Evolutionary conservation across 2,329 filamentous ascomycete species (phyloP).

Genomic region (Pseudogymnoascus sp.): DNA sequence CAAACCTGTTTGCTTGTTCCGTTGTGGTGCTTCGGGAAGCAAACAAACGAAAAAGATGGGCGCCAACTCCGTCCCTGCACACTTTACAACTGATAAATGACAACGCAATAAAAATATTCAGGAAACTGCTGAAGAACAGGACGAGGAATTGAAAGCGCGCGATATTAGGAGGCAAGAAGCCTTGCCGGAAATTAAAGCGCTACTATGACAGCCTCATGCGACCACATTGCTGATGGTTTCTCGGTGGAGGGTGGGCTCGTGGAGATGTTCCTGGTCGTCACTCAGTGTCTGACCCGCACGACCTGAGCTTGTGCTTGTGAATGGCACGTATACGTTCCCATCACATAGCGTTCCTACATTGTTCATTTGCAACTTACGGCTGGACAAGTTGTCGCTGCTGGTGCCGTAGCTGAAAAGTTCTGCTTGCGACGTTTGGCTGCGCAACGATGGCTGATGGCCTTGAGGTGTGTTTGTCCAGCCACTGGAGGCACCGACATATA

Average conservation of each 20-base stretch:
- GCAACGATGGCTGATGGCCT: background rate
- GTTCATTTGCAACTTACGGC: background rate
- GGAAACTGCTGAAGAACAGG: background rate
- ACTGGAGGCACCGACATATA: background rate
- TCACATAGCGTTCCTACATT: background rate
- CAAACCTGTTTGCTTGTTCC: slow-evolving; percentile 7
- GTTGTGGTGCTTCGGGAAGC: background rate
- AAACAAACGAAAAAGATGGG: background rate
- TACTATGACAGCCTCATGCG: background rate
- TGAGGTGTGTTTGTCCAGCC: background rate
- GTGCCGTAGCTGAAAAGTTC: background rate
- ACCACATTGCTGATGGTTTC: background rate
- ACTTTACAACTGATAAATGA: slow-evolving; percentile 5
- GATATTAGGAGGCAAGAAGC: background rate
- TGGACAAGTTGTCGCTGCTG: background rate
- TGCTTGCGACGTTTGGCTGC: background rate
- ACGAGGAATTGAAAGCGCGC: background rate
- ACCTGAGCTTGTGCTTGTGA: background rate
- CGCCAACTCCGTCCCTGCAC: background rate
- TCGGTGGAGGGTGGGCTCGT: background rate
- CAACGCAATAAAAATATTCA: background rate
- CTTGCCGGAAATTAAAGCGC: background rate
- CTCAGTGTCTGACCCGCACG: background rate
- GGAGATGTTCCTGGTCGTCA: background rate
- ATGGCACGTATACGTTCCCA: background rate